Evolutionary conservation across 345 rosid species (phyloP).

Genomic region (Arabidopsis arenosa): DNA sequence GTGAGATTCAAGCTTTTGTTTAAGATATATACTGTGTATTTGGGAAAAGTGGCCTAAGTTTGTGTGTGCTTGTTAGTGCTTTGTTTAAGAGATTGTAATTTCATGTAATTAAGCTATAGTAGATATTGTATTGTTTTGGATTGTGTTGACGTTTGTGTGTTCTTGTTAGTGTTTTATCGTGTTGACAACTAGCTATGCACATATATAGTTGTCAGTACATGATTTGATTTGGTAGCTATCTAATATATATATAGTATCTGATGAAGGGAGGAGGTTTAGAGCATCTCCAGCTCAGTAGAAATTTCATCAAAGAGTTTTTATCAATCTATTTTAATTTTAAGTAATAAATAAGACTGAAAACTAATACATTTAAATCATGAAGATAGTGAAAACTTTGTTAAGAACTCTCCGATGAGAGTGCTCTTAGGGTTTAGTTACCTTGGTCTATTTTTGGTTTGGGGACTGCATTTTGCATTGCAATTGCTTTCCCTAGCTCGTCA

Average conservation of each 20-base stretch:
- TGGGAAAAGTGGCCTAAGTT: background rate
- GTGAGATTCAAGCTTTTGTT: background rate
- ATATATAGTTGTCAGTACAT: background rate
- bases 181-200: no score
- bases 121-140: background rate
- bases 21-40: background rate
- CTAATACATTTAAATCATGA: no score
- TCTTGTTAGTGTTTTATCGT: background rate
- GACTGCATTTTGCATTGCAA: background rate
- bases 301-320: no score
- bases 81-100: background rate
- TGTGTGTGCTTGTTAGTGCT: background rate
- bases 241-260: no score
- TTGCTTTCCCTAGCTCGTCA: background rate
- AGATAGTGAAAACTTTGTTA: no score
- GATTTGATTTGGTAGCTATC: background rate
- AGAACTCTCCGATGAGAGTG: no score
- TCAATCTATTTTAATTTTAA: no score
- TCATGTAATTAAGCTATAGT: background rate
- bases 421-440: background rate
- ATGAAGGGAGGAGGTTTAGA: no score
- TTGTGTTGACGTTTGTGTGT: background rate
- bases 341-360: no score
- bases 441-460: background rate
- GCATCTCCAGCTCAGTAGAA: no score